Evolutionary conservation across 345 rosid species (phyloP), one percentile per base, ranked within the genome.

Genomic region (Salix arbutifolia): DNA sequence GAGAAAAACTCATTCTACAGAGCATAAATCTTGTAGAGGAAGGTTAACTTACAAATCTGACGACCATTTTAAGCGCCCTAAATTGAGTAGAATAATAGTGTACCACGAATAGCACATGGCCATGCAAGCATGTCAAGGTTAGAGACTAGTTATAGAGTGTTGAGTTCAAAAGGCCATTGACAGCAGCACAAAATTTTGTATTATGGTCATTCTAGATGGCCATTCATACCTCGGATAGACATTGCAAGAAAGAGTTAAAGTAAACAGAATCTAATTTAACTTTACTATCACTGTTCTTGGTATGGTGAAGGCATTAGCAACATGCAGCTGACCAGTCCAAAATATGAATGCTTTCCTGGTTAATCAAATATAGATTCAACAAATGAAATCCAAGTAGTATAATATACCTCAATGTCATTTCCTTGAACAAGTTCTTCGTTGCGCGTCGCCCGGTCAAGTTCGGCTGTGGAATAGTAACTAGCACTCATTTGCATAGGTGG

Each of bases 401-500:
- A 69, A 73, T 42, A 56, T 84, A 96, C 97, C 98, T 91, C 96
- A 64, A 96, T 92, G 79, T 76, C 78, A 48, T 94, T 84, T 79
- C 92, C 94, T 79, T 78, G 82, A 46, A 86, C 76, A 35, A 93
- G 98, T 53, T 92, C 88, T 82, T 93, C 96, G 65, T 89, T 80
- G 60, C 83, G 97, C 5, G 84, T 91, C 70, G 99, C 96, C 9
- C 88, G 86, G 68, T 93, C 87, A 76, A 93, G 97, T 84, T 92
- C 97, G 6, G 72, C 52, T 0, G 87, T 87, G 67, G 91, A 79
- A 79, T 89, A 92, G 83, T 92, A 91, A 86, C 98, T 93, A 62
- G 94, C 98, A 87, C 78, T 96, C 89, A 96, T 86, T 85, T 96
- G 98, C 96, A 96, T 87, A 35, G 98, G 95, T 11, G 98, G 86